phyloP scores from a whole-genome alignment of 2,329 filamentous ascomycete genomes.

The Aspergillus fructus region DNA sequence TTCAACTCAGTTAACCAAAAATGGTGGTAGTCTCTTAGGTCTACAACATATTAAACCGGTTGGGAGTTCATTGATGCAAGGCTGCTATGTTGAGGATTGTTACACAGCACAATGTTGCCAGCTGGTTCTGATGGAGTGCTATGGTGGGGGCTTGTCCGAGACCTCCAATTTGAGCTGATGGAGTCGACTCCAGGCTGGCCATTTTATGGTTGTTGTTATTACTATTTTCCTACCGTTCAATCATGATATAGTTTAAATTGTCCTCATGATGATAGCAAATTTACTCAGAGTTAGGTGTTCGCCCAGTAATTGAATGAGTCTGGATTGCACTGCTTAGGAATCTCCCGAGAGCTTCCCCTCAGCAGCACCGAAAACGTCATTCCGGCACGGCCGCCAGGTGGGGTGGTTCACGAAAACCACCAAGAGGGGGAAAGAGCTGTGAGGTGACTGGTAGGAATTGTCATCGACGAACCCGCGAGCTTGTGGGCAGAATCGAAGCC shows the following conservation, averaged over 20 bases:
- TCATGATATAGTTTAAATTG: background rate
- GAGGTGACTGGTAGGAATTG: conserved; percentile 1
- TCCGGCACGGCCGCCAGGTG: conserved; percentile 22
- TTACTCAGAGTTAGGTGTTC: background rate
- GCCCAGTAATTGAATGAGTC: background rate
- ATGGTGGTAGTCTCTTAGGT: background rate
- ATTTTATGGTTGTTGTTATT: background rate
- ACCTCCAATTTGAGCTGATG: background rate
- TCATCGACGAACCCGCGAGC: background rate
- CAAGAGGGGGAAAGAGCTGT: background rate
- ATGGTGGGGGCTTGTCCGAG: conserved; percentile 1
- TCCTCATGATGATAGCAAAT: background rate
- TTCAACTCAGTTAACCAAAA: background rate
- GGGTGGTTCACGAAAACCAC: conserved; percentile 13
- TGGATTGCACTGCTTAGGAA: conserved; percentile 22
- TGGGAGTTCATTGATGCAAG: background rate
- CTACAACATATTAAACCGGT: background rate
- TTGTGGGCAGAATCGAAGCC: conserved; percentile 1
- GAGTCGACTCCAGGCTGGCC: background rate
- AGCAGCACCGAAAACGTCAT: conserved; percentile 23
- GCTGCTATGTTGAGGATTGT: background rate
- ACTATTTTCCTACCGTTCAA: background rate
- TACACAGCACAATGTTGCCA: background rate
- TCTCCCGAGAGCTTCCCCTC: conserved; percentile 9
- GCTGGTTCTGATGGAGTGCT: background rate